Evolutionary conservation across 345 rosid genomes (phyloP), one percentile per base, ranked within the genome.

Genomic region (Citrus mangshanensis): DNA sequence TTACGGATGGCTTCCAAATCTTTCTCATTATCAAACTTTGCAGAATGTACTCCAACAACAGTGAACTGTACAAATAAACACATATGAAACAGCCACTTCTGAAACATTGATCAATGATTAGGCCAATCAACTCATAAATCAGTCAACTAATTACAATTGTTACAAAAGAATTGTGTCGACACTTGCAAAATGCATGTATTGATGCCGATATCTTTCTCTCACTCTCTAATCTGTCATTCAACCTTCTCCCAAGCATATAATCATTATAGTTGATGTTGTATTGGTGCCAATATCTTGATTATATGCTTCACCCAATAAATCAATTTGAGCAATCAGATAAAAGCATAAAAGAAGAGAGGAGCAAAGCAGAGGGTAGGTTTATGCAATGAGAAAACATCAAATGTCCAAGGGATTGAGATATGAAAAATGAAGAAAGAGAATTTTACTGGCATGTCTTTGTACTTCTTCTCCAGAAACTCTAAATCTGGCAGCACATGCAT

Each of bases 1-100:
- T 86, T 95, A 46, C 92, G 91, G 78, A 95, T 95, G 78, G 99
- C 98, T 80, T 91, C 99, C 81, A 90, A 84, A 86, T 95, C 99
- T 83, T 93, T 95, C 86, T 93, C 99, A 82, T 95, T 95, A 85
- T 93, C 99, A 6, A 95, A 95, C 87, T 95, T 95, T 24, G 98
- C 98, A 22, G 99, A 93, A 86, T 93, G 99, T 46, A 95, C 99
- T 81, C 99, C 99, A 46, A 95, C 91, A 82, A 95, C 99, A 14
- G 93, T 83, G 80, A 95, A 90, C 99, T 95, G 89, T 75, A 68
- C 68, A 73, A 65, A 60, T 54, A 79, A 71, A 73, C 51, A 58
- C 32, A 63, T 13, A 74, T 22, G 79, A 54, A 25, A 73, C 37
- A 30, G 7, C 13, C 42, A 74, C 32, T 72, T 34, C 49, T 18